phyloP scores from a whole-genome alignment of 1,139 yeast species.

The Nakaseomyces bracarensis region DNA sequence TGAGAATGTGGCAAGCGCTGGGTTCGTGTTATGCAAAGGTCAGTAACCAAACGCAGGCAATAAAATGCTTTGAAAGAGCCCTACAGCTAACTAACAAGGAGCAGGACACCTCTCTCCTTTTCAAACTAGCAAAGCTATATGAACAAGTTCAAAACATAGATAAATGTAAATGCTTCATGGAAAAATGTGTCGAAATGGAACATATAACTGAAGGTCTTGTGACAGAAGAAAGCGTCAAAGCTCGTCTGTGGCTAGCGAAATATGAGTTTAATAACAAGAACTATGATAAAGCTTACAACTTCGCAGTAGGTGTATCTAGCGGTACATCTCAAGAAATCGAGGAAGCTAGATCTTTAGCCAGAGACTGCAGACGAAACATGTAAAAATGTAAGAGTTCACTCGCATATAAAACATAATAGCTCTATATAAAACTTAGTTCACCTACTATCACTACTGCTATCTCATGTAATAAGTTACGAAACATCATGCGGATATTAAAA shows the following conservation, averaged over 20 bases:
- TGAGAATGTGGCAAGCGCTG: slow-evolving; percentile 94
- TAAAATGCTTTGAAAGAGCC: slow-evolving; percentile 45
- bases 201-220: slow-evolving; percentile 55
- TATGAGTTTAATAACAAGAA: slow-evolving; percentile 49
- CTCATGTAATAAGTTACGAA: no score
- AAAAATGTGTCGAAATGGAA: slow-evolving; percentile 53
- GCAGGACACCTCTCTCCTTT: slow-evolving; percentile 48
- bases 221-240: slow-evolving; percentile 71
- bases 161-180: slow-evolving; percentile 61
- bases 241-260: slow-evolving; percentile 81
- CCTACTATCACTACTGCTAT: no score
- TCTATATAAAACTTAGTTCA: not conserved
- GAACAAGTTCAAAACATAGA: slow-evolving; percentile 47
- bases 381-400: not conserved
- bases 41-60: slow-evolving; percentile 44
- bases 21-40: slow-evolving; percentile 85
- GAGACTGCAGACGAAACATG: slow-evolving; percentile 45
- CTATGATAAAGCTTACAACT: slow-evolving; percentile 62
- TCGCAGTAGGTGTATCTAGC: slow-evolving; percentile 66
- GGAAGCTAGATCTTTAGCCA: slow-evolving; percentile 77
- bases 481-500: no score
- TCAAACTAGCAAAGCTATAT: slow-evolving; percentile 60
- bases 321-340: slow-evolving; percentile 81
- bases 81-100: slow-evolving; percentile 36
- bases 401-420: not conserved